A percentile compares a stretch with the other conserved stretches of the same genome.
Evolutionary conservation across 495 filamentous ascomycete genomes (phyloP).

Genomic region (Penicillium riverlandense): DNA sequence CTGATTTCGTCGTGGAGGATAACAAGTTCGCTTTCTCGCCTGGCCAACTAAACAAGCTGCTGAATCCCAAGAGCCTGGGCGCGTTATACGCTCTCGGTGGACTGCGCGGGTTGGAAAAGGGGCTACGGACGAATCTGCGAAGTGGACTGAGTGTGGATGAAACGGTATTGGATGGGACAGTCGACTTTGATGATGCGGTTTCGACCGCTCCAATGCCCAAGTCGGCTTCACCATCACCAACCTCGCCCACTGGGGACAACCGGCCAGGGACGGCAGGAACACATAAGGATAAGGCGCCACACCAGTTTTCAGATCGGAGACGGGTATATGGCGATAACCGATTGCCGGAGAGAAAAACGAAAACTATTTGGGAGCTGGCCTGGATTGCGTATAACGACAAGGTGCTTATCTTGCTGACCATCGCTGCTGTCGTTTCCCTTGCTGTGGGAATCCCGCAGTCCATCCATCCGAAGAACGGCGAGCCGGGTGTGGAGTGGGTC

Average conservation of each 20-base stretch:
- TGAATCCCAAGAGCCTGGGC: constrained; percentile 73
- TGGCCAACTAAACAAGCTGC: constrained; percentile 69
- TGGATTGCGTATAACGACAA: constrained; percentile 86
- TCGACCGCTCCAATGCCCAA: constrained; percentile 21
- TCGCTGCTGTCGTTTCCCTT: constrained; percentile 76
- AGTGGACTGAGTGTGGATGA: constrained; percentile 75
- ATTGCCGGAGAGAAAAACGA: constrained; percentile 64
- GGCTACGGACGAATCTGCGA: constrained; percentile 59
- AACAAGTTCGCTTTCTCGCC: constrained; percentile 80
- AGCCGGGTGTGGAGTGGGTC: constrained; percentile 67
- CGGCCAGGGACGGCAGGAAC: constrained; percentile 15
- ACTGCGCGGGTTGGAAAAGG: constrained; percentile 65
- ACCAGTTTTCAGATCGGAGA: constrained; percentile 50
- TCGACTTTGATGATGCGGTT: constrained; percentile 64
- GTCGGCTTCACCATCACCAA: constrained; percentile 21
- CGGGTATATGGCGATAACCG: constrained; percentile 65
- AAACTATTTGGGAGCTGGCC: constrained; percentile 62
- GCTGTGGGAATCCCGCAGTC: constrained; percentile 70
- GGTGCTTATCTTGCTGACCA: constrained; percentile 68
- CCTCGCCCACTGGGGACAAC: constrained; percentile 18
- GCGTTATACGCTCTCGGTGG: constrained; percentile 79
- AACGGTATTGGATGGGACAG: constrained; percentile 47
- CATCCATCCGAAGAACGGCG: constrained; percentile 33
- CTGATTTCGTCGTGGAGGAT: constrained; percentile 64
- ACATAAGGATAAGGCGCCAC: constrained; percentile 18